Percentiles rank a stretch among this genome's conserved stretches.
phyloP scores from a whole-genome alignment of 2,329 filamentous ascomycete genomes.

The Trichoderma pleuroti region DNA sequence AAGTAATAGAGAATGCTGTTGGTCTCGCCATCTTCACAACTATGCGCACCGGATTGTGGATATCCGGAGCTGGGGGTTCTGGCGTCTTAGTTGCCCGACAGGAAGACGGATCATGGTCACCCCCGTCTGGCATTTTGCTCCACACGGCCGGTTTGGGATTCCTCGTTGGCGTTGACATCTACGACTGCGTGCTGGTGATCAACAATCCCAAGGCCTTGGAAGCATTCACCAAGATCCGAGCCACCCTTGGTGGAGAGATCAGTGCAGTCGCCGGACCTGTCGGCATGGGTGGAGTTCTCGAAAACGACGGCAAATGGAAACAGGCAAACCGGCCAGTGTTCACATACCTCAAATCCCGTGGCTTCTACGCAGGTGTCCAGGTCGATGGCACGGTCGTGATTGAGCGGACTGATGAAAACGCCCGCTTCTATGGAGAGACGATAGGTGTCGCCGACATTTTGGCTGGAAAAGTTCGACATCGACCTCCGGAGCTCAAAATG shows the following conservation, averaged over 20 bases:
- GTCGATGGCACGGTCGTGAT: slow-evolving; percentile 79
- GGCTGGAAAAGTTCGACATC: slow-evolving; percentile 36
- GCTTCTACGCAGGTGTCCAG: slow-evolving; percentile 74
- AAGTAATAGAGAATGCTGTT: slow-evolving; percentile 52
- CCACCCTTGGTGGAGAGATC: slow-evolving; percentile 67
- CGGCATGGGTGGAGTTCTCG: slow-evolving; percentile 59
- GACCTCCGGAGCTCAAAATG: slow-evolving; percentile 38
- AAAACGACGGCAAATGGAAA: slow-evolving; percentile 30
- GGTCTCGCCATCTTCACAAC: slow-evolving; percentile 63
- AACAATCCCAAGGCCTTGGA: slow-evolving; percentile 65
- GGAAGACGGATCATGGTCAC: slow-evolving; percentile 62
- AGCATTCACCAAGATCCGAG: slow-evolving; percentile 63
- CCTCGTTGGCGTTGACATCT: slow-evolving; percentile 69
- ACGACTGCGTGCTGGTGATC: slow-evolving; percentile 73
- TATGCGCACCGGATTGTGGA: slow-evolving; percentile 55
- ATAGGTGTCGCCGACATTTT: slow-evolving; percentile 30
- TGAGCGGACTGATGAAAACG: slow-evolving; percentile 73
- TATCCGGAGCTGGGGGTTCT: slow-evolving; percentile 57
- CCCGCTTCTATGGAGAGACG: slow-evolving; percentile 66
- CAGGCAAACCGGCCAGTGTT: slow-evolving; percentile 59
- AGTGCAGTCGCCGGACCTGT: slow-evolving; percentile 58
- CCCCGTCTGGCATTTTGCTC: slow-evolving; percentile 68
- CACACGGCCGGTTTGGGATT: slow-evolving; percentile 69
- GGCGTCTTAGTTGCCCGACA: slow-evolving; percentile 57
- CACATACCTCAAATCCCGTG: slow-evolving; percentile 78